phyloP scores from a whole-genome alignment of 176 grass and related monocot species.

The Ensete ventricosum region DNA sequence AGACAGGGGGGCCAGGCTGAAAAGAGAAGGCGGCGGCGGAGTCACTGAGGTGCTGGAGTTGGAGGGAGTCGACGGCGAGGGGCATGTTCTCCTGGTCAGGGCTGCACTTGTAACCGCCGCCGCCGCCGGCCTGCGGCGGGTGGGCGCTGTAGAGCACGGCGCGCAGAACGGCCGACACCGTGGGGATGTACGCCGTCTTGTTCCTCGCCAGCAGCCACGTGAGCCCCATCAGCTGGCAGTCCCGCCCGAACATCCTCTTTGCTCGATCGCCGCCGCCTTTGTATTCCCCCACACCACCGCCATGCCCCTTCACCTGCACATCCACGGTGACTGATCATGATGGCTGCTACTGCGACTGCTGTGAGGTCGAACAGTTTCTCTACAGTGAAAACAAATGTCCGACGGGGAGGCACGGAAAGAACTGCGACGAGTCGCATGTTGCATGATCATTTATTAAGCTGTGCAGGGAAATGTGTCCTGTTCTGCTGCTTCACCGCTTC shows the following conservation, averaged over 20 bases:
- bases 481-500: not conserved
- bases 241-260: constrained; percentile 65
- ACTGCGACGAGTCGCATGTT: not conserved
- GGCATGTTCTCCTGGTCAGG: constrained; percentile 99
- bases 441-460: not conserved
- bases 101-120: constrained; percentile 42
- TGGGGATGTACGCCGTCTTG: constrained; percentile 94
- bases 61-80: constrained; percentile 88
- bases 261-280: constrained; percentile 45
- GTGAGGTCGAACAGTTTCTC: no score
- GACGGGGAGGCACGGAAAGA: not conserved
- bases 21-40: constrained; percentile 13
- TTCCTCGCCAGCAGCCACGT: constrained; percentile 93
- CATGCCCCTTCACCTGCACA: constrained; percentile 49
- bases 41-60: constrained; percentile 49
- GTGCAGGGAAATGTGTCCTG: not conserved
- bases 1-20: not conserved
- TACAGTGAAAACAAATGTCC: no score
- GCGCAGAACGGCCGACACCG: constrained; percentile 90
- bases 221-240: constrained; percentile 98
- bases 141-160: constrained; percentile 75
- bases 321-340: no score
- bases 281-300: constrained; percentile 32
- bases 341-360: no score
- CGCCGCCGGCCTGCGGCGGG: constrained; percentile 40